Percentiles rank a stretch among this genome's conserved stretches.
These are phyloP conservation scores for Carex kokanica DNA, from an alignment of 176 grass and related monocot genomes.

Conservation along the genomic window DNA sequence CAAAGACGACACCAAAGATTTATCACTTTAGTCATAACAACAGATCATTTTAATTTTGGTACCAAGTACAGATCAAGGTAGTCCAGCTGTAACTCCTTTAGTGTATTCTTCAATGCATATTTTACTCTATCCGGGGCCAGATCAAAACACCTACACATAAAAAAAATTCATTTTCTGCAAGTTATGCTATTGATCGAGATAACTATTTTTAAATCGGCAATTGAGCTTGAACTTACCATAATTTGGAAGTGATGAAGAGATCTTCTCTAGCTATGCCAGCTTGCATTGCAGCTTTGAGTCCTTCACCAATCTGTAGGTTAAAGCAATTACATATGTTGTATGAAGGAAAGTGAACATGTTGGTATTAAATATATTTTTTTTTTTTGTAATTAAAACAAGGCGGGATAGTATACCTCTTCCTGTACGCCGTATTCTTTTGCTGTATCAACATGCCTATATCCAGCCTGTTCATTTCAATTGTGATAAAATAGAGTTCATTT, in stretches of 20 bases:
- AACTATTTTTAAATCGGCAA: neutral
- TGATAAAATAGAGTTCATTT: neutral
- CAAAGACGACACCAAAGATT: neutral
- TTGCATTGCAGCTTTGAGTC: slow-evolving; percentile 57
- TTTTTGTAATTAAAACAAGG: neutral
- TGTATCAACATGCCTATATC: slow-evolving; percentile 81
- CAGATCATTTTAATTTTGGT: slow-evolving; percentile 6
- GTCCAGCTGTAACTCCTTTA: slow-evolving; percentile 62
- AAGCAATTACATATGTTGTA: neutral
- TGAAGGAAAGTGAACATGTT: neutral
- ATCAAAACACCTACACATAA: slow-evolving; percentile 55
- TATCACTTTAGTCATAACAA: neutral
- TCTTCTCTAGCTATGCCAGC: slow-evolving; percentile 58
- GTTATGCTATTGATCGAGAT: neutral
- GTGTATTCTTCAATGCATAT: slow-evolving; percentile 44
- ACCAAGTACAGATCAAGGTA: slow-evolving; percentile 74
- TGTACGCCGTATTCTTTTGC: slow-evolving; percentile 54
- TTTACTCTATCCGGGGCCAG: slow-evolving; percentile 55
- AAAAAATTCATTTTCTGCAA: slow-evolving; percentile 13
- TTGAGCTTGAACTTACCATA: slow-evolving; percentile 43
- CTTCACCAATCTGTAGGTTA: slow-evolving; percentile 56
- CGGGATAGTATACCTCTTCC: slow-evolving; percentile 44
- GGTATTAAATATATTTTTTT: neutral
- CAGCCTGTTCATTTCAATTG: slow-evolving; percentile 43
- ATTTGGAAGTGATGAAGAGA: slow-evolving; percentile 68